Evolutionary conservation across 495 filamentous ascomycete species (phyloP), one percentile per base, ranked within the genome.

Genomic region (Schizothecium vesticola): DNA sequence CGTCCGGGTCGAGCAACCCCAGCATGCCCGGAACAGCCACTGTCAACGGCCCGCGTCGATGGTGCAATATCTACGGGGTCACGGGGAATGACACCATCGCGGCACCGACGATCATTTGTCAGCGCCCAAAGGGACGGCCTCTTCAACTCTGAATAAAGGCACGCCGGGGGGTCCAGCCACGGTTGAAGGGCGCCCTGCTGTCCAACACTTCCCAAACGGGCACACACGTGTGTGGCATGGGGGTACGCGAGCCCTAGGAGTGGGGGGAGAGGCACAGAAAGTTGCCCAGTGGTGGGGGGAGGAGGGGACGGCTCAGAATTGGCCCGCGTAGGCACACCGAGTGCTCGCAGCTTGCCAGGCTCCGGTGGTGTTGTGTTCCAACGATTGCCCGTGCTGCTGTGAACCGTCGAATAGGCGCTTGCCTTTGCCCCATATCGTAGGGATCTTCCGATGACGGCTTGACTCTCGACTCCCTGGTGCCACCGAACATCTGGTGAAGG

Each of bases 81-180:
- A 80, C 78, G 76, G 71, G 78, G 72, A 77, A 79, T 80, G 68
- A 70, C 78, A 78, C 75, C 77, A 80, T 80, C 73, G 64, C 74
- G 65, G 70, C 56, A 74, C 26, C 66, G 67, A 67, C 69, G 61
- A 66, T 76, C 75, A 80, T 79, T 80, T 76, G 78, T 73, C 76
- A 75, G 77, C 67, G 60, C 69, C 72, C 70, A 70, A 72, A 72
- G 72, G 70, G 73, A 68, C 61, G 66, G 56, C 61, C 67, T 51
- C 16, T 51, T 51, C 43, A n/a, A n/a, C 43, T 51, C 12, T n/a
- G 43, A 51, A 51, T 51, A 51, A 51, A 51, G 43, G 43, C 43
- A 51, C 43, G 43, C 43, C 43, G 43, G 43, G 31, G 43, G 43
- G 43, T 51, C 57, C 56, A 9, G 19, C 57, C 11, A 23, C 56